A percentile compares a stretch with the other conserved stretches of the same genome.
phyloP scores from a whole-genome alignment of 139 green algal genomes.

The Closterium sp. region DNA sequence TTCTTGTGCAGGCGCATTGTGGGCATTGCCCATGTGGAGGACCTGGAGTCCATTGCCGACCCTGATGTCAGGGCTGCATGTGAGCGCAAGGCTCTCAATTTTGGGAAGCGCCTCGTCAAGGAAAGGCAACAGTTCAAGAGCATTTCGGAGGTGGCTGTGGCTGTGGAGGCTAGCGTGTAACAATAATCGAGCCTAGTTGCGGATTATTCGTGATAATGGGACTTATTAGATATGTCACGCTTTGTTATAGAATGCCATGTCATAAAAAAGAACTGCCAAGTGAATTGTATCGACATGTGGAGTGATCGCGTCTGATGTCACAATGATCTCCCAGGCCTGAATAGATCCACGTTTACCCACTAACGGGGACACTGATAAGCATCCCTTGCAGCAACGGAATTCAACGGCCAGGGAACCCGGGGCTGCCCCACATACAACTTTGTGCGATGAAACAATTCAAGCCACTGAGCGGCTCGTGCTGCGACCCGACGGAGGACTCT shows the following conservation, averaged over 20 bases:
- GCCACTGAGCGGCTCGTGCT: background rate
- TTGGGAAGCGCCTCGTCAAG: slow-evolving; percentile 52
- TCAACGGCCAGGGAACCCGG: background rate
- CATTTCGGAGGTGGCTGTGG: background rate
- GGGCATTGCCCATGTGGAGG: slow-evolving; percentile 89
- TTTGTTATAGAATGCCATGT: too few species aligned
- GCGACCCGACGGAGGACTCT: background rate
- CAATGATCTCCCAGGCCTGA: too few species aligned
- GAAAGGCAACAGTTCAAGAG: background rate
- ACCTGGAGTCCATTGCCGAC: slow-evolving; percentile 86
- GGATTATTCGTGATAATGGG: too few species aligned
- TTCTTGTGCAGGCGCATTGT: slow-evolving; percentile 72
- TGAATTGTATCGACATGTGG: too few species aligned
- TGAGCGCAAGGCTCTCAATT: slow-evolving; percentile 74
- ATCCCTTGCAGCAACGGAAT: background rate
- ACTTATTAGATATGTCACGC: too few species aligned
- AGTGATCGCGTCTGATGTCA: too few species aligned
- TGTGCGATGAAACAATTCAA: too few species aligned
- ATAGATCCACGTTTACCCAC: too few species aligned
- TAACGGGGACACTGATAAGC: background rate
- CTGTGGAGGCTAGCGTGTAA: background rate
- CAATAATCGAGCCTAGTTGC: too few species aligned
- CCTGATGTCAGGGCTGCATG: slow-evolving; percentile 67
- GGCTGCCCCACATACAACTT: too few species aligned
- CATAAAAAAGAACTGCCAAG: too few species aligned